Percentiles rank a stretch among this genome's conserved stretches.
Evolutionary conservation across 208 protist species (phyloP).

Genomic region (Trypanosoma caninum): DNA sequence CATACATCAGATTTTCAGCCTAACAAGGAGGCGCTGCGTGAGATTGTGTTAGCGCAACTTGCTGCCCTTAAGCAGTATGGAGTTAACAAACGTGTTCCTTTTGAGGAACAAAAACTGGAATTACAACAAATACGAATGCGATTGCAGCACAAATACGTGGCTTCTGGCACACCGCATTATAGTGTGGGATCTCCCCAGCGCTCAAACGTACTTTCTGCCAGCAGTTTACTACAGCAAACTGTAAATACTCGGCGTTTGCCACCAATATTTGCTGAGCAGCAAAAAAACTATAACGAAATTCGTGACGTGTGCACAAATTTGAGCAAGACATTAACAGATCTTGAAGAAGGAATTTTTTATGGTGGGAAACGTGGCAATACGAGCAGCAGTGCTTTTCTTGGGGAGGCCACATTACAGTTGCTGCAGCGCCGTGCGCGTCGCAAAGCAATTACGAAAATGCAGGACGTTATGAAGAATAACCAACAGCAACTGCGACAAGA

Average conservation of each 20-base stretch:
- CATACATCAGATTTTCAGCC: background rate
- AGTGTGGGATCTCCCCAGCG: background rate
- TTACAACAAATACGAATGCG: background rate
- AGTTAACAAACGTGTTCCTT: background rate
- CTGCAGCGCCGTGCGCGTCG: background rate
- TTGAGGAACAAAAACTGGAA: background rate
- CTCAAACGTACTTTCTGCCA: slow-evolving; percentile 25
- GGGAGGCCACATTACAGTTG: background rate
- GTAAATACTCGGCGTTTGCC: slow-evolving; percentile 40
- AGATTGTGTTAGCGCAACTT: slow-evolving; percentile 3
- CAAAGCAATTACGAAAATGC: background rate
- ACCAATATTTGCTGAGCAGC: slow-evolving; percentile 48
- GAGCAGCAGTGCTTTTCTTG: background rate
- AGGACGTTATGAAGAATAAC: background rate
- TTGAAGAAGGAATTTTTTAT: slow-evolving; percentile 27
- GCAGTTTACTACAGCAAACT: slow-evolving; percentile 23
- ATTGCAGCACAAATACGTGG: background rate
- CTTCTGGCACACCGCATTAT: background rate
- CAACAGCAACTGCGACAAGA: too few relatives aligned
- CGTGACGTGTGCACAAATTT: slow-evolving; percentile 25
- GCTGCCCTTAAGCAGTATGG: background rate
- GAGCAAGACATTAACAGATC: slow-evolving; percentile 27
- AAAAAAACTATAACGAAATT: slow-evolving; percentile 22
- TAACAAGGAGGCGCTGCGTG: background rate
- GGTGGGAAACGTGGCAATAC: background rate